These are phyloP conservation scores for Eucalyptus urophylla DNA, from an alignment of 345 rosid species.

Conservation along the genomic window DNA sequence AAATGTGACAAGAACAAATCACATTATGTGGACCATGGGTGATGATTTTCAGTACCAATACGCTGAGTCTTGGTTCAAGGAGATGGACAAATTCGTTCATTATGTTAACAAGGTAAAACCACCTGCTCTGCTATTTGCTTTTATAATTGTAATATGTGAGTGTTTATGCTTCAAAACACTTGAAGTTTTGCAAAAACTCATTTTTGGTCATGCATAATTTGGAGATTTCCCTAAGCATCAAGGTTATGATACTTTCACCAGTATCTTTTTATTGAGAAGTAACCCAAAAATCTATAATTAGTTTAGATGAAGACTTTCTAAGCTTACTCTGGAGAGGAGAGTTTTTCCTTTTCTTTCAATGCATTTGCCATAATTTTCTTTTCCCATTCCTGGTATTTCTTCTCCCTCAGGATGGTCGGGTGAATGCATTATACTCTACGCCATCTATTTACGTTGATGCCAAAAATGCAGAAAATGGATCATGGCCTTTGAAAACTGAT, in stretches of 20 bases:
- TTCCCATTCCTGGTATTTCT: not conserved
- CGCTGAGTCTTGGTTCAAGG: conserved; percentile 89
- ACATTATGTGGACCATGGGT: conserved; percentile 99
- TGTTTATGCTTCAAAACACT: not conserved
- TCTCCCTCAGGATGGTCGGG: conserved; percentile 53
- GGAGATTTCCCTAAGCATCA: not conserved
- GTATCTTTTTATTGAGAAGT: not conserved
- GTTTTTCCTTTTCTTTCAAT: not conserved
- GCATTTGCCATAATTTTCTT: not conserved
- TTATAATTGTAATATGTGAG: not conserved
- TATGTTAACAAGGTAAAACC: conserved; percentile 69
- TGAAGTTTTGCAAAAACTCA: not conserved
- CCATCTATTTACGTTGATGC: conserved; percentile 77
- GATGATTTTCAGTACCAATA: conserved; percentile 91
- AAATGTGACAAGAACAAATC: conserved; percentile 67
- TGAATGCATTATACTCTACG: conserved; percentile 78
- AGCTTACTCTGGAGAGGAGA: not conserved
- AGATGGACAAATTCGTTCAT: conserved; percentile 87
- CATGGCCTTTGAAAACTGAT: conserved; percentile 78
- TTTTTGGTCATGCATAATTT: not conserved
- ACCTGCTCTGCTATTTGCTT: not conserved
- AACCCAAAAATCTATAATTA: not conserved
- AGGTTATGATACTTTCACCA: not conserved
- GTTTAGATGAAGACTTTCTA: not conserved
- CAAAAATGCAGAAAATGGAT: conserved; percentile 44